These are phyloP conservation scores for Malassezia restricta DNA, from an alignment of 1,284 basidiomycete species.

Conservation along the genomic window DNA sequence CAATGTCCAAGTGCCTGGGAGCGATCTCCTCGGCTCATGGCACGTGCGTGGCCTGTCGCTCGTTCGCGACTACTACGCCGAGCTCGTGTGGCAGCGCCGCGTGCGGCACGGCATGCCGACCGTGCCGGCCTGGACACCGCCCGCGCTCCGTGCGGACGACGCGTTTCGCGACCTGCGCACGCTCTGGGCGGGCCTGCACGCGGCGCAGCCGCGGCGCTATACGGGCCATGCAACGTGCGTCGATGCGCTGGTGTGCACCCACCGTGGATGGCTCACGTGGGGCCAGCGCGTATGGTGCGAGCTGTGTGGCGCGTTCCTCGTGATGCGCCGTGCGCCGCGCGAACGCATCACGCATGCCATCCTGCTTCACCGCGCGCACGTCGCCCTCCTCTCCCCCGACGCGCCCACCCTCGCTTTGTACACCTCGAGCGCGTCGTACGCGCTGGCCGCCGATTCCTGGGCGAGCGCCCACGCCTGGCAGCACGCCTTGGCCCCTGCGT, in stretches of 20 bases:
- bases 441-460: neutral
- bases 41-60: constrained; percentile 6
- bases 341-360: neutral
- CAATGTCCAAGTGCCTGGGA: constrained; percentile 3
- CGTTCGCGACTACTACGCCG: constrained; percentile 2
- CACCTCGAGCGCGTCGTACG: constrained; percentile 4
- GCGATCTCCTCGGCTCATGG: neutral
- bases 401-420: constrained; percentile 3
- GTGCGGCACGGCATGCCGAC: neutral
- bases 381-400: neutral
- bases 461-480: neutral
- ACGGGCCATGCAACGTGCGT: neutral
- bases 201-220: neutral
- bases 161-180: neutral
- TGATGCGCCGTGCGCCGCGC: neutral
- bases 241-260: neutral
- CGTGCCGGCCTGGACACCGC: neutral
- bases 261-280: constrained; percentile 1
- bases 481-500: neutral
- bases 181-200: neutral
- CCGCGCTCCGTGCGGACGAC: neutral
- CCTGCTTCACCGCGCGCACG: constrained; percentile 4
- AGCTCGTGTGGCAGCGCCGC: neutral
- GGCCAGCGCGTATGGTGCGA: constrained; percentile 1
- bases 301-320: constrained; percentile 5